Evolutionary conservation across 106 monocot genomes (phyloP).

Genomic region (Dactylorhiza incarnata): DNA sequence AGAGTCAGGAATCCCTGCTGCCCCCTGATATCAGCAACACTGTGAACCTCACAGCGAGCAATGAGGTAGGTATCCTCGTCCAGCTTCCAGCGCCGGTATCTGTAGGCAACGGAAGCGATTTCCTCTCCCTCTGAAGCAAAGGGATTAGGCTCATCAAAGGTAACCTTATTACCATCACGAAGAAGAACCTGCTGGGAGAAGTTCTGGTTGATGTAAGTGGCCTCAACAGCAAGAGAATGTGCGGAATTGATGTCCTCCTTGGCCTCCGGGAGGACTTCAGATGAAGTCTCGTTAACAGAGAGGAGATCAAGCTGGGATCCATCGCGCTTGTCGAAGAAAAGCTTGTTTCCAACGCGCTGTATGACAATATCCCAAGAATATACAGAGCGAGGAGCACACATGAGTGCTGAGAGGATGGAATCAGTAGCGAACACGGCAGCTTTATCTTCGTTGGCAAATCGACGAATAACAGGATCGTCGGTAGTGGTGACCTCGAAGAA

Average conservation of each 20-base stretch:
- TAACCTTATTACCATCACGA: slow-evolving; percentile 68
- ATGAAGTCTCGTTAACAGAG: slow-evolving; percentile 78
- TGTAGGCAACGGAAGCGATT: slow-evolving; percentile 72
- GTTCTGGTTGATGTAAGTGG: slow-evolving; percentile 92
- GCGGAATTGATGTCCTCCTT: slow-evolving; percentile 98
- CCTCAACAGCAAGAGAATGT: slow-evolving; percentile 73
- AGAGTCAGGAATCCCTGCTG: slow-evolving; percentile 73
- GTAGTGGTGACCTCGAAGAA: slow-evolving; percentile 95
- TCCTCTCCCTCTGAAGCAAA: slow-evolving; percentile 76
- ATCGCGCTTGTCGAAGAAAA: slow-evolving; percentile 96
- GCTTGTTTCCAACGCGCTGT: slow-evolving; percentile 93
- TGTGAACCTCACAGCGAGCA: slow-evolving; percentile 88
- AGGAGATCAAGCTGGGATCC: slow-evolving; percentile 91
- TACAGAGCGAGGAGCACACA: slow-evolving; percentile 85
- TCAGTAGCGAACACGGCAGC: slow-evolving; percentile 96
- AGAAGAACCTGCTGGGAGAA: slow-evolving; percentile 94
- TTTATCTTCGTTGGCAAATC: slow-evolving; percentile 78
- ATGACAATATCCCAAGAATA: slow-evolving; percentile 90
- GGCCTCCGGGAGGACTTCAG: slow-evolving; percentile 72
- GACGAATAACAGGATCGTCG: slow-evolving; percentile 90
- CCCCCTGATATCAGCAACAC: slow-evolving; percentile 56
- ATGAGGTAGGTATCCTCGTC: slow-evolving; percentile 71
- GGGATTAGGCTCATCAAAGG: slow-evolving; percentile 85
- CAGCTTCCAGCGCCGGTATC: slow-evolving; percentile 93
- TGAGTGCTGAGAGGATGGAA: slow-evolving; percentile 77